Conservation (phyloP, 2,329 filamentous ascomycete species). For the Botrytis deweyae region DNA sequence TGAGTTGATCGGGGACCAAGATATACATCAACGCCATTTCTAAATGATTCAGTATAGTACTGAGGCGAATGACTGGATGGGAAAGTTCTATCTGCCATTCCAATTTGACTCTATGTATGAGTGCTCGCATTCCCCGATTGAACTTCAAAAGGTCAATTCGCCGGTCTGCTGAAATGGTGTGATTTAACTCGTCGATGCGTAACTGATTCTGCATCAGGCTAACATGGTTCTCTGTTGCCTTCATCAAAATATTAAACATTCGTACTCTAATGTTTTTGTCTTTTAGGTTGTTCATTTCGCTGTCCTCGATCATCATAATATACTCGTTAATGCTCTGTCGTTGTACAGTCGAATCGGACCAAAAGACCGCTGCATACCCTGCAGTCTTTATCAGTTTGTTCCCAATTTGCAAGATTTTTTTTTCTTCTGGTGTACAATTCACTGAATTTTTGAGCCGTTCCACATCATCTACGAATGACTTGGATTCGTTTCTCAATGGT, state of each 20-base stretch:
- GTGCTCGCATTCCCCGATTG: neutral
- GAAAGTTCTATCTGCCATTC: neutral
- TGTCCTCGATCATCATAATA: neutral
- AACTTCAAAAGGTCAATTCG: neutral
- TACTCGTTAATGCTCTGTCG: neutral
- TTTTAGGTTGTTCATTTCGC: neutral
- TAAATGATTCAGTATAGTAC: neutral
- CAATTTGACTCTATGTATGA: neutral
- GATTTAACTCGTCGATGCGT: neutral
- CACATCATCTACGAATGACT: neutral
- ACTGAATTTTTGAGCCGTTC: neutral
- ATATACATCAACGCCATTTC: slow-evolving; percentile 2
- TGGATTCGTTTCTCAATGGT: neutral
- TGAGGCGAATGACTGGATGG: neutral
- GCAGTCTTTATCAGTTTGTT: neutral
- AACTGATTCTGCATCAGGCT: neutral
- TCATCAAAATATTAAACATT: neutral
- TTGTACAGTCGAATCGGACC: neutral
- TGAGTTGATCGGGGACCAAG: neutral
- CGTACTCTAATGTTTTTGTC: neutral
- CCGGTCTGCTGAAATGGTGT: neutral
- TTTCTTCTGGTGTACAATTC: neutral
- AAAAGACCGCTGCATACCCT: neutral
- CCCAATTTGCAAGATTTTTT: neutral
- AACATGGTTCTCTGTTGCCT: neutral